Conservation (phyloP, 768 basidiomycete species). For the Auriscalpium microsporum region DNA sequence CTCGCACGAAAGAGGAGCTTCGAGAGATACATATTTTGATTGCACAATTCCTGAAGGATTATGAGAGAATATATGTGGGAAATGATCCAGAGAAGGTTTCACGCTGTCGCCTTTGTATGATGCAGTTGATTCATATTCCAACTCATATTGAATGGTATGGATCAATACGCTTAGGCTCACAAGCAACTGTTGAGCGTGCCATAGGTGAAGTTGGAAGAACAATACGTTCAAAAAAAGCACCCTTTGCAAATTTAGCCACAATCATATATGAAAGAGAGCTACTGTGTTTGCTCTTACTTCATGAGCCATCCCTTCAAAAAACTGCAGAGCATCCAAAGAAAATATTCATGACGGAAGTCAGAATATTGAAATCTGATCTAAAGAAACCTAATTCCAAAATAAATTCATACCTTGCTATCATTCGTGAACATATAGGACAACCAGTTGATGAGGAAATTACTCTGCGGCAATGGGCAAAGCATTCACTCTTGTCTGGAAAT, state of each 20-base stretch:
- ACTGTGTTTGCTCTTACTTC: background rate
- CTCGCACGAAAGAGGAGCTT: background rate
- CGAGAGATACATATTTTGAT: background rate
- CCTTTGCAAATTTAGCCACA: background rate
- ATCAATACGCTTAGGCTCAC: conserved; percentile 21
- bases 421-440: too few relatives aligned
- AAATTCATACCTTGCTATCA: background rate
- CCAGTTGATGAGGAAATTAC: too few relatives aligned
- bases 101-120: background rate
- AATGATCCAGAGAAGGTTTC: background rate
- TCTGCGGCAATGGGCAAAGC: too few relatives aligned
- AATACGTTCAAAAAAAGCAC: background rate
- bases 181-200: background rate
- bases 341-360: background rate
- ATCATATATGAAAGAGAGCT: background rate
- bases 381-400: background rate
- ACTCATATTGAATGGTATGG: conserved; percentile 27
- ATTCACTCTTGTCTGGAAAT: too few relatives aligned
- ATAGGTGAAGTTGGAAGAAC: background rate
- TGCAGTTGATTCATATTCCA: background rate
- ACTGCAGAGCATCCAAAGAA: background rate
- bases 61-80: background rate
- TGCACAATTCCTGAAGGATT: background rate
- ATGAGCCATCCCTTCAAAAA: background rate
- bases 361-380: background rate